These are phyloP conservation scores for Mucor indicus DNA, from an alignment of 371 early-diverging fungal genomes.

Conservation along the genomic window DNA sequence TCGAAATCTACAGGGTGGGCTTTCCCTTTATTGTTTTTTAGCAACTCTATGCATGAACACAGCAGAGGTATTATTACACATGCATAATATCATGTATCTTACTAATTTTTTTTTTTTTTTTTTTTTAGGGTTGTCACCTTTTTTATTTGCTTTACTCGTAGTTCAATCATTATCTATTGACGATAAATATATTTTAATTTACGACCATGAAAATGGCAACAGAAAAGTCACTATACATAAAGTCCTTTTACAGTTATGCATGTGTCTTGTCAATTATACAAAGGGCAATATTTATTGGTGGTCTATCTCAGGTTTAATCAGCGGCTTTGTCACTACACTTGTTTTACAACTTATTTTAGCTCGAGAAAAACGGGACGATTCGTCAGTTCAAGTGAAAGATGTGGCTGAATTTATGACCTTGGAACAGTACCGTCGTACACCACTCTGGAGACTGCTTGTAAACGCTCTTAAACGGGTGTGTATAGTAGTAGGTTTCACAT, in stretches of 20 bases:
- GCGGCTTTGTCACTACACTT: slow-evolving; percentile 45
- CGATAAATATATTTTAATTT: slow-evolving; percentile 50
- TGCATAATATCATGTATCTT: not conserved
- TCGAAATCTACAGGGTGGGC: slow-evolving; percentile 58
- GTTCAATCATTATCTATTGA: slow-evolving; percentile 55
- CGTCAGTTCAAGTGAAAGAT: slow-evolving; percentile 28
- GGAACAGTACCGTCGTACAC: slow-evolving; percentile 32
- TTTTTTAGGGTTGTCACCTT: slow-evolving; percentile 51
- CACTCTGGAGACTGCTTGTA: slow-evolving; percentile 38
- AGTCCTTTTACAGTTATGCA: slow-evolving; percentile 45
- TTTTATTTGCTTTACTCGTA: slow-evolving; percentile 52
- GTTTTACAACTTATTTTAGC: slow-evolving; percentile 32
- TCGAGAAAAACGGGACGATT: slow-evolving; percentile 24
- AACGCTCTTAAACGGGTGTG: slow-evolving; percentile 27
- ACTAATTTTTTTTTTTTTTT: slow-evolving; percentile 1
- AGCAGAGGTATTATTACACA: slow-evolving; percentile 49
- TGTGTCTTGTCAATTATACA: slow-evolving; percentile 52
- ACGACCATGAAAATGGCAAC: slow-evolving; percentile 32
- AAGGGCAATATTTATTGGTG: slow-evolving; percentile 64
- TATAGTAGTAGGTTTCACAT: slow-evolving; percentile 23
- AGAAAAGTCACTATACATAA: slow-evolving; percentile 43
- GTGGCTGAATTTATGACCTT: slow-evolving; percentile 26
- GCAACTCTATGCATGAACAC: slow-evolving; percentile 59
- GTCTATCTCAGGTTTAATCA: slow-evolving; percentile 52
- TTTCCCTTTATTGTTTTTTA: slow-evolving; percentile 56